Evolutionary conservation across 768 basidiomycete species (phyloP), one percentile per base, ranked within the genome.

Genomic region (Panaeolus papilionaceus): DNA sequence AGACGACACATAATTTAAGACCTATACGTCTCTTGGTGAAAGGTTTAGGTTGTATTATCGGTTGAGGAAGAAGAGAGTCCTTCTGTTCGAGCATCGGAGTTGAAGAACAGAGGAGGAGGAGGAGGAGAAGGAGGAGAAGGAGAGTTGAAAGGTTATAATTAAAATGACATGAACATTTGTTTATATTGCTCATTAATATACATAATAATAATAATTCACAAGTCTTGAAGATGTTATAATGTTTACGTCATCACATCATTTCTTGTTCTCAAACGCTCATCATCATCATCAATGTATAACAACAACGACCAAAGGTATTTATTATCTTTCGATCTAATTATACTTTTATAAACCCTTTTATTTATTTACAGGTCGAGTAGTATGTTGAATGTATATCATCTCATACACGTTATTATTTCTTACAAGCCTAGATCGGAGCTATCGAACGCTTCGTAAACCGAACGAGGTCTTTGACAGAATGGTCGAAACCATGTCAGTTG

Each of bases 381-480:
- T 58, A 58, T 58, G 54, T 58, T 58, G 2, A 16, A 16, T 58
- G 33, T 58, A 58, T 37, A 37, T 14, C 10, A 33, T 14, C 8
- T 58, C 28, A 42, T 42, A 11, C 40, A 42, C 9, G 54, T 10
- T 16, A 3, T 58, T 7, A 0, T 49, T 37, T 16, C 61, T 54
- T 38, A 61, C 49, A 71, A 65, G 38, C 65, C 64, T 65, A 26
- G 66, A 58, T 62, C 66, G 67, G 61, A 67, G 16, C 44, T 38
- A 72, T 38, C 64, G 73, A n/a, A 92, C 88, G 70, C 84, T 87
- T 20, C 82, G 81, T 28, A 86, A 79, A 58, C 54, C 51, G 37
- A 74, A 71, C 62, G 78, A 77, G 42, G 83, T 84, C 8, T 91
- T 87, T 70, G 91, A 92, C 74, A 81, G 81, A 51, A 92, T 93